Conservation (phyloP, 805 yeast species). For the Brettanomyces nanus region DNA sequence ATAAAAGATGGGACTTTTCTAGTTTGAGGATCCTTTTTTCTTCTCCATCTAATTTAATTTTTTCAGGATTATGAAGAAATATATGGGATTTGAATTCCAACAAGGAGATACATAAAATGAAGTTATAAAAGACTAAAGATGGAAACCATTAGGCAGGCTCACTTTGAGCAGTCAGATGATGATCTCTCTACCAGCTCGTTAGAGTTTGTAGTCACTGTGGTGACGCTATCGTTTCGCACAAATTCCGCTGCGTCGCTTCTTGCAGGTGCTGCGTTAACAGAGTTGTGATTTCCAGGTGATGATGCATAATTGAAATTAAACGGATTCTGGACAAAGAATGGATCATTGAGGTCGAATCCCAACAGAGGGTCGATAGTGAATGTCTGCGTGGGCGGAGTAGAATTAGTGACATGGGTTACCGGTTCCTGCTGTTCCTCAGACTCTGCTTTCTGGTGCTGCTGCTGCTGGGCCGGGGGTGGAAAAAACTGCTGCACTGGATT, state of each 20-base stretch:
- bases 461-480: slow-evolving; percentile 9
- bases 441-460: not conserved
- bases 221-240: slow-evolving; percentile 1
- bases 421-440: slow-evolving; percentile 1
- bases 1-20: no score
- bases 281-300: not conserved
- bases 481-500: slow-evolving; percentile 15
- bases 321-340: slow-evolving; percentile 45
- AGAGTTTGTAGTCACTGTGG: not conserved
- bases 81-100: no score
- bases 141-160: no score
- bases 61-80: no score
- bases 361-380: slow-evolving; percentile 27
- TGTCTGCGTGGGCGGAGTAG: no score
- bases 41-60: no score
- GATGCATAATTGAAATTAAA: slow-evolving; percentile 33
- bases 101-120: no score
- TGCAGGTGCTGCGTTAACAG: not conserved
- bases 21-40: no score
- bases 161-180: not conserved
- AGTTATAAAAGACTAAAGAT: no score
- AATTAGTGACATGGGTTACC: no score
- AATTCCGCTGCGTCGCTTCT: not conserved
- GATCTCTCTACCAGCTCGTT: not conserved
- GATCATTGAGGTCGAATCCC: slow-evolving; percentile 38